phyloP scores from a whole-genome alignment of 1,284 basidiomycete genomes.

The Kalmanozyma brasiliensis region DNA sequence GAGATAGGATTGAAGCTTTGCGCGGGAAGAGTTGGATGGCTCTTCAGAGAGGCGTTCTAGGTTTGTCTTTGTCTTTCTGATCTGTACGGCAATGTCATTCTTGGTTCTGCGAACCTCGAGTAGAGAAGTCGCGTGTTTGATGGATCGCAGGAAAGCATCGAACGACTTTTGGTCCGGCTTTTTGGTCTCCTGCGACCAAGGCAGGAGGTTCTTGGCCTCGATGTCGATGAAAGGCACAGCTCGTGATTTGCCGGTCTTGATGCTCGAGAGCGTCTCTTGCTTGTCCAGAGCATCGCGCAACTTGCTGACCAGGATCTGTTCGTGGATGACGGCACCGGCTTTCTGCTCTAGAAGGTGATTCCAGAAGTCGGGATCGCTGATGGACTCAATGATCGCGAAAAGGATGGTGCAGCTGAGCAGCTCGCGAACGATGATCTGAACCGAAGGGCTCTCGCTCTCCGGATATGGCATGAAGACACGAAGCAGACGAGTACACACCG shows the following conservation, averaged over 20 bases:
- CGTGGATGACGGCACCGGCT: slow-evolving; percentile 86
- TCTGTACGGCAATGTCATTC: slow-evolving; percentile 53
- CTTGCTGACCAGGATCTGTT: slow-evolving; percentile 76
- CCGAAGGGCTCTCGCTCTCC: slow-evolving; percentile 77
- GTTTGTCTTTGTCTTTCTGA: slow-evolving; percentile 50
- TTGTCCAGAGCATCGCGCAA: slow-evolving; percentile 71
- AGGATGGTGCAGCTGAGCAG: slow-evolving; percentile 83
- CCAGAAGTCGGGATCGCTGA: slow-evolving; percentile 96
- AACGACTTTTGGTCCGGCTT: slow-evolving; percentile 45
- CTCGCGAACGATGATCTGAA: slow-evolving; percentile 81
- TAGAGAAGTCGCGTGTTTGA: slow-evolving; percentile 34
- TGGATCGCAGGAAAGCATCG: slow-evolving; percentile 44
- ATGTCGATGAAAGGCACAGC: slow-evolving; percentile 19
- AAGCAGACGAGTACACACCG: slow-evolving; percentile 77
- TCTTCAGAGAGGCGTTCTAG: slow-evolving; percentile 37
- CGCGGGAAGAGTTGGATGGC: slow-evolving; percentile 17
- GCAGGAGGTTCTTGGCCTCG: slow-evolving; percentile 23
- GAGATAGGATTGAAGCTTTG: slow-evolving; percentile 75
- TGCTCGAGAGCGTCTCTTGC: slow-evolving; percentile 45
- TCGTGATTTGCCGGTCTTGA: slow-evolving; percentile 12
- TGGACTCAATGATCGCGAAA: slow-evolving; percentile 87
- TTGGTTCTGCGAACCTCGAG: slow-evolving; percentile 51
- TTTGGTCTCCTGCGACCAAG: slow-evolving; percentile 33
- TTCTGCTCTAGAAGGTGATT: slow-evolving; percentile 89
- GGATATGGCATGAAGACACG: slow-evolving; percentile 79